These are phyloP conservation scores for Exophiala sideris DNA, from an alignment of 2,329 filamentous ascomycete genomes.

Conservation along the genomic window DNA sequence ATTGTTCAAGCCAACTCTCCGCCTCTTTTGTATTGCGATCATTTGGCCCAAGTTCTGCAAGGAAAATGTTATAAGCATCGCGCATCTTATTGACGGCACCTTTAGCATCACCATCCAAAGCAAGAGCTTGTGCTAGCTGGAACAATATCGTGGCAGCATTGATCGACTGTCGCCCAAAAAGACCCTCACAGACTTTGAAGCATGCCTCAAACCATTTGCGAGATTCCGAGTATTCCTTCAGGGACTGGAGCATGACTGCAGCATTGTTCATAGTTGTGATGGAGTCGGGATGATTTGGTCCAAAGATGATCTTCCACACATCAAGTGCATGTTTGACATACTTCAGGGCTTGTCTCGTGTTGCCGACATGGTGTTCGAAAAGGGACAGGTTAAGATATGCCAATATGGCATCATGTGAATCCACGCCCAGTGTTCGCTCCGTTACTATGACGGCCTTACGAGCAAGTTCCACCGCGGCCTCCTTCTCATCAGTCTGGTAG, in stretches of 20 bases:
- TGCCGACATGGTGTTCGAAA: constrained; percentile 87
- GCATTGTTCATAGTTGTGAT: constrained; percentile 99
- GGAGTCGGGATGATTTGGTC: constrained; percentile 87
- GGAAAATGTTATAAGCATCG: constrained; percentile 95
- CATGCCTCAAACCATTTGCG: constrained; percentile 96
- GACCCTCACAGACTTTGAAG: constrained; percentile 78
- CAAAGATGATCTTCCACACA: constrained; percentile 96
- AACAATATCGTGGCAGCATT: constrained; percentile 94
- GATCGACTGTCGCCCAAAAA: constrained; percentile 85
- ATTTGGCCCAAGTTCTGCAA: constrained; percentile 76
- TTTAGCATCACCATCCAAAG: constrained; percentile 93
- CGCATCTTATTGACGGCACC: constrained; percentile 89
- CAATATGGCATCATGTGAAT: constrained; percentile 88
- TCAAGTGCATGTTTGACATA: constrained; percentile 92
- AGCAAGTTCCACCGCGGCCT: constrained; percentile 88
- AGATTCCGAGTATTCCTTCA: constrained; percentile 93
- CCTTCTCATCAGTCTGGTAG: constrained; percentile 97
- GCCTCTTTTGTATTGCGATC: constrained; percentile 98
- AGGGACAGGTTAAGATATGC: constrained; percentile 94
- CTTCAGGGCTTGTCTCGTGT: constrained; percentile 79
- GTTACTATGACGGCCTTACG: constrained; percentile 95
- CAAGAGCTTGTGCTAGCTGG: constrained; percentile 92
- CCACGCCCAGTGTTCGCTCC: constrained; percentile 88
- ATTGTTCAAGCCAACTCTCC: constrained; percentile 91
- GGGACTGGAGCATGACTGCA: constrained; percentile 93